phyloP scores from a whole-genome alignment of 1,139 yeast species.

The Scheffersomyces parashehatae region DNA sequence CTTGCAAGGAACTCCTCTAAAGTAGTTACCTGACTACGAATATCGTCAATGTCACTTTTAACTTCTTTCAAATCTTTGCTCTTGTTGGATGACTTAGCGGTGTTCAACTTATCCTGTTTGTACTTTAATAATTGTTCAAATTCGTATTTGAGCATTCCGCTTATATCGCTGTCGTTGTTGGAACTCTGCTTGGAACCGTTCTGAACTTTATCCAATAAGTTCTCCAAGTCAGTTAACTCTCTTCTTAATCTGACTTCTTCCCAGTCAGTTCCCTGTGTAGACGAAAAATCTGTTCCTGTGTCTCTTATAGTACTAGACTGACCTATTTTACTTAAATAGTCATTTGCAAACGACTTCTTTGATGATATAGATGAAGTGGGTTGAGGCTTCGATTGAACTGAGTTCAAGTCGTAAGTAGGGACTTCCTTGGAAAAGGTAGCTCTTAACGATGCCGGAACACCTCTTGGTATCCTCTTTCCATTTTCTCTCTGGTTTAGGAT shows the following conservation, averaged over 20 bases:
- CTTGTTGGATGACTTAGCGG: constrained; percentile 1
- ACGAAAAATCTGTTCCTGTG: constrained; percentile 72
- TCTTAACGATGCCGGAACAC: constrained; percentile 90
- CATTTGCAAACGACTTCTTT: constrained; percentile 38
- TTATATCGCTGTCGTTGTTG: constrained; percentile 30
- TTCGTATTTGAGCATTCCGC: constrained; percentile 59
- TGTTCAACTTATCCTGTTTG: constrained; percentile 31
- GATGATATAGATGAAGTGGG: constrained; percentile 18
- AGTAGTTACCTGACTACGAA: constrained; percentile 63
- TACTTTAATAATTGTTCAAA: constrained; percentile 78
- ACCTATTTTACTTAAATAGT: constrained; percentile 42
- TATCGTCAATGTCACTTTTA: constrained; percentile 59
- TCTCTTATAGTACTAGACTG: constrained; percentile 51
- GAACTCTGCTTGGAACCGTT: constrained; percentile 36
- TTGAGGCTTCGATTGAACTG: constrained; percentile 41
- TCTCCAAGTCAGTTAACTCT: constrained; percentile 73
- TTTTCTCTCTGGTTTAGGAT: constrained; percentile 87
- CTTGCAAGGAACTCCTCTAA: constrained; percentile 56
- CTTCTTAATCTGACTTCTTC: constrained; percentile 83
- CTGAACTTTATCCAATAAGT: constrained; percentile 60
- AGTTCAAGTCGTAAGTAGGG: constrained; percentile 69
- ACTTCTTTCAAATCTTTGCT: constrained; percentile 40
- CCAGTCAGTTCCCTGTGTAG: constrained; percentile 79
- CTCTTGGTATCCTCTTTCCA: constrained; percentile 85
- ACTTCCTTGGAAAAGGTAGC: constrained; percentile 88